Evolutionary conservation across 2,329 filamentous ascomycete species (phyloP).

Genomic region (Aspergillus thermomutatus): DNA sequence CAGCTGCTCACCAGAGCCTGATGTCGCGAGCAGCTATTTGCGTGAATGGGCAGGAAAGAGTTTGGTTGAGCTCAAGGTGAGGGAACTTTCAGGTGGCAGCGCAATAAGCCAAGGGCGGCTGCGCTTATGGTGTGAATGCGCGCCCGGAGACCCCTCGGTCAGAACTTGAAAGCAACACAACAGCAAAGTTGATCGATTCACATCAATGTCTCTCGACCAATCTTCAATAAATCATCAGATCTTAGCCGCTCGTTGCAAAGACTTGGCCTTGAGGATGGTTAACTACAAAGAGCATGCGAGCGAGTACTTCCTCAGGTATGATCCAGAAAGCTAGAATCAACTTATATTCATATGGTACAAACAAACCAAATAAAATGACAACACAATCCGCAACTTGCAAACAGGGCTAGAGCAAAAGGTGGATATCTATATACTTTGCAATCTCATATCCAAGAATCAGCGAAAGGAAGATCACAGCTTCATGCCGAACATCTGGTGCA

Average conservation of each 20-base stretch:
- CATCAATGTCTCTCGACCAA: background rate
- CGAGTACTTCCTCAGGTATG: background rate
- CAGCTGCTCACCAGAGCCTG: background rate
- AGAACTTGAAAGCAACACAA: background rate
- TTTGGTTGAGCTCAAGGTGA: background rate
- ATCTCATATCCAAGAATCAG: constrained; percentile 2
- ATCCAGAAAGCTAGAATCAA: background rate
- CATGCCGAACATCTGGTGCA: constrained; percentile 90
- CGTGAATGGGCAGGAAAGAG: background rate
- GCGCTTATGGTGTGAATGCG: constrained; percentile 10
- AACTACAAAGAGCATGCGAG: too few species aligned
- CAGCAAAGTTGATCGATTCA: background rate
- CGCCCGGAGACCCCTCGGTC: constrained; percentile 6
- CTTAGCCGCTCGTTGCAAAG: background rate
- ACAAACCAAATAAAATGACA: background rate
- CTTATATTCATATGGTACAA: background rate
- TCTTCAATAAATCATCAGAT: background rate
- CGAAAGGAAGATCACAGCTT: constrained; percentile 64
- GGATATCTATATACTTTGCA: constrained; percentile 8
- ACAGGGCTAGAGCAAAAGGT: background rate
- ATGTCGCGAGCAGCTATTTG: background rate
- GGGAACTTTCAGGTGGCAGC: constrained; percentile 8
- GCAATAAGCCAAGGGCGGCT: constrained; percentile 3
- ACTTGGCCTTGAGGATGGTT: background rate
- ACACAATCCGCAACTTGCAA: background rate